Percentiles rank a stretch among this genome's conserved stretches.
Evolutionary conservation across 1,284 basidiomycete species (phyloP).

Genomic region (Cutaneotrichosporon sp.): DNA sequence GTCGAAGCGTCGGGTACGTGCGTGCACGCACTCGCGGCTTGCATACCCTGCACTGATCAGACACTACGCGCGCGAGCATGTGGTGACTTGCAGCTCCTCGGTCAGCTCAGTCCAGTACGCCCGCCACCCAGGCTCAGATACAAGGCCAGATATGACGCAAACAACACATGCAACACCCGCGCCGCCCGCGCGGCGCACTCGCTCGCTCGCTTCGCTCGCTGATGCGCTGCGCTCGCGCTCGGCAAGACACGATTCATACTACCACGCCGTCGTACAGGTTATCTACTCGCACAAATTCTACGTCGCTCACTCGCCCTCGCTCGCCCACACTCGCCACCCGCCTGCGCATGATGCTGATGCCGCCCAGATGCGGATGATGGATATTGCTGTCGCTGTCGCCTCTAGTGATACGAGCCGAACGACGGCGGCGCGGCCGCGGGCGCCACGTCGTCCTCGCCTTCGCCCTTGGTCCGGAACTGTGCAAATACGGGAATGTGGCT

Average conservation of each 20-base stretch:
- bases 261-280: constrained; percentile 15
- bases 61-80: no score
- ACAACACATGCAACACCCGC: no score
- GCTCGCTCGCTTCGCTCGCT: not conserved
- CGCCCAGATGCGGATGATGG: constrained; percentile 7
- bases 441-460: constrained; percentile 29
- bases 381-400: not conserved
- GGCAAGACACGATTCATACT: constrained; percentile 22
- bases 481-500: constrained; percentile 50
- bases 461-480: constrained; percentile 46
- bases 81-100: no score
- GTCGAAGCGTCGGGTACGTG: no score
- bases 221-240: not conserved
- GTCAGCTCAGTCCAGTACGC: no score
- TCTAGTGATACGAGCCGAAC: constrained; percentile 16
- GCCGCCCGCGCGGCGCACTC: no score
- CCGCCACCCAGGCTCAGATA: no score
- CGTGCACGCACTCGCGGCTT: no score
- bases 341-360: constrained; percentile 7
- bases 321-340: not conserved
- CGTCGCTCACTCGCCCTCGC: constrained; percentile 14
- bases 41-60: no score
- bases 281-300: constrained; percentile 20
- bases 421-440: constrained; percentile 51
- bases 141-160: no score